phyloP scores from a whole-genome alignment of 1,284 basidiomycete species.

The Coniferiporia sulphurascens region DNA sequence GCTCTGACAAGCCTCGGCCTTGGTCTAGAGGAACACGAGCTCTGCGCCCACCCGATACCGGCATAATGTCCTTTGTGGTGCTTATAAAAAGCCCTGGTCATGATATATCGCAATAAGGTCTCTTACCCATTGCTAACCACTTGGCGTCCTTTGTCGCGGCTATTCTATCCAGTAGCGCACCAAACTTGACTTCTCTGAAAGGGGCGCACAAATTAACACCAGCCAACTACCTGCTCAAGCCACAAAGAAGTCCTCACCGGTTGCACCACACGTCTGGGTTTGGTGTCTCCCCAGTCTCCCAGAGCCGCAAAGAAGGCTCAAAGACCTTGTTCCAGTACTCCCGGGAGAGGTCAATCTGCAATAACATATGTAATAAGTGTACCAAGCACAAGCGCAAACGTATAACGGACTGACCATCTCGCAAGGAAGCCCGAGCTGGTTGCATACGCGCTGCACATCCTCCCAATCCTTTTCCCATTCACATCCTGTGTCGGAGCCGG shows the following conservation, averaged over 20 bases:
- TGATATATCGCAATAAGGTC: background rate
- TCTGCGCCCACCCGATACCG: constrained; percentile 49
- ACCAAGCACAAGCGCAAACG: constrained; percentile 8
- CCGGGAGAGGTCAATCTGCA: constrained; percentile 73
- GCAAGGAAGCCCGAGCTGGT: constrained; percentile 58
- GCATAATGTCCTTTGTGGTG: constrained; percentile 78
- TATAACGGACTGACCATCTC: constrained; percentile 50
- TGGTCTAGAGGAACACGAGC: constrained; percentile 19
- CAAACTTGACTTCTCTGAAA: constrained; percentile 88
- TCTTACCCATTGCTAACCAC: constrained; percentile 78
- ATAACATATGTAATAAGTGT: constrained; percentile 4
- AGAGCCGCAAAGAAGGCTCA: constrained; percentile 71
- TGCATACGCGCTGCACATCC: constrained; percentile 81
- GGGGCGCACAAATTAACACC: background rate
- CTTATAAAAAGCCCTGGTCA: no score
- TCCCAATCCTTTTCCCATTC: constrained; percentile 96
- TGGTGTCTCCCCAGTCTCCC: constrained; percentile 78
- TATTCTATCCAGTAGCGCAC: constrained; percentile 71
- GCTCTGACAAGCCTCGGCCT: constrained; percentile 66
- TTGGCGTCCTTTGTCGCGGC: constrained; percentile 30
- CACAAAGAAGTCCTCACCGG: no score
- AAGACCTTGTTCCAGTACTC: constrained; percentile 91
- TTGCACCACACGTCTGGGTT: constrained; percentile 97
- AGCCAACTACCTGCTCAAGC: background rate
- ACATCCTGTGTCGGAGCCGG: constrained; percentile 71